These are phyloP conservation scores for Candida michaelii DNA, from an alignment of 805 yeast species.

Conservation along the genomic window DNA sequence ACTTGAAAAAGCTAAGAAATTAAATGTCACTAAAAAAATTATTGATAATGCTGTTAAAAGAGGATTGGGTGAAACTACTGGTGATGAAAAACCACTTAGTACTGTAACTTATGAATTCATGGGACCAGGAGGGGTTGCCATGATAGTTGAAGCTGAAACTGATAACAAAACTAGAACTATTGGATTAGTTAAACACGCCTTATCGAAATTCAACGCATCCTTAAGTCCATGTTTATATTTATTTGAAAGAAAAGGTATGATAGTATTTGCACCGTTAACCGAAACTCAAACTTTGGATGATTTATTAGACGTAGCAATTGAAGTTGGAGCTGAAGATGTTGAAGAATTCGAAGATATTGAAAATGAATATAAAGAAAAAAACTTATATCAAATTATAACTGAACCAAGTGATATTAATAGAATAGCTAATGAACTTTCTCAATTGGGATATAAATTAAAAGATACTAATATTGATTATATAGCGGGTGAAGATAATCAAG, in stretches of 20 bases:
- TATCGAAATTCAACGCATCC: slow-evolving; percentile 66
- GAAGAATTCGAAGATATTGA: slow-evolving; percentile 49
- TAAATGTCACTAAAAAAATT: slow-evolving; percentile 78
- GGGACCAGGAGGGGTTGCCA: slow-evolving; percentile 90
- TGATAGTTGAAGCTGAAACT: slow-evolving; percentile 82
- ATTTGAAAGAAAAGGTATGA: slow-evolving; percentile 77
- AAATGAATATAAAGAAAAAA: slow-evolving; percentile 37
- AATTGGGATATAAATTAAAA: slow-evolving; percentile 53
- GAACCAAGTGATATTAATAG: slow-evolving; percentile 62
- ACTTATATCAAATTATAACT: slow-evolving; percentile 49
- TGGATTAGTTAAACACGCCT: slow-evolving; percentile 69
- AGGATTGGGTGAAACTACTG: slow-evolving; percentile 67
- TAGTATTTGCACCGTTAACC: slow-evolving; percentile 47
- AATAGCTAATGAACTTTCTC: slow-evolving; percentile 58
- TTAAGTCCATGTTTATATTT: slow-evolving; percentile 76
- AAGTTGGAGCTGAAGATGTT: slow-evolving; percentile 78
- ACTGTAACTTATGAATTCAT: slow-evolving; percentile 77
- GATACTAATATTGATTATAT: slow-evolving; percentile 72
- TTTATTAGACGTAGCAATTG: slow-evolving; percentile 72
- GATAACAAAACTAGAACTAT: slow-evolving; percentile 86
- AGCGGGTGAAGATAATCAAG: slow-evolving; percentile 60
- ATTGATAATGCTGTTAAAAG: slow-evolving; percentile 86
- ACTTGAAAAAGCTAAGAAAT: slow-evolving; percentile 72
- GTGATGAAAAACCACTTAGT: slow-evolving; percentile 47
- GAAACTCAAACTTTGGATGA: slow-evolving; percentile 52